These are phyloP conservation scores for Houttuynia cordata DNA, from an alignment of 164 flowering plant species.

Conservation along the genomic window DNA sequence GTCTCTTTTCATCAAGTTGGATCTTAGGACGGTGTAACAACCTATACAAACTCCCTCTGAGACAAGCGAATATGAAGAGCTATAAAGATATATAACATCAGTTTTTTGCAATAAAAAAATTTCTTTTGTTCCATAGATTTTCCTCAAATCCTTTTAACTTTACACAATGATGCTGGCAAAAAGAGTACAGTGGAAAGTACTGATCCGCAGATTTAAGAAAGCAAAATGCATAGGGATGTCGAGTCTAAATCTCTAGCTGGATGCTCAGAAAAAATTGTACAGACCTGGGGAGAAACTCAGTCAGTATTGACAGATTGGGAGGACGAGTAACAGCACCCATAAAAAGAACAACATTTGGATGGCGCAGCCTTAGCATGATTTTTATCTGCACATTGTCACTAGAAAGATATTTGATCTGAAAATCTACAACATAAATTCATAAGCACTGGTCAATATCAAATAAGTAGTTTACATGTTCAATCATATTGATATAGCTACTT, in stretches of 20 bases:
- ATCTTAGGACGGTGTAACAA: conserved; percentile 67
- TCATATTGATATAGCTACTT: conserved; percentile 13
- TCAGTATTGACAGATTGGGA: conserved; percentile 87
- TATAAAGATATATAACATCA: too few relatives aligned
- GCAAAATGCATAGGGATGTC: not conserved
- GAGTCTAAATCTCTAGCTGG: not conserved
- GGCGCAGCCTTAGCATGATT: conserved; percentile 87
- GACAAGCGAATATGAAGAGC: conserved; percentile 5
- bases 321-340: conserved; percentile 98
- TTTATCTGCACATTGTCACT: conserved; percentile 44
- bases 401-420: conserved; percentile 4
- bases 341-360: conserved; percentile 97
- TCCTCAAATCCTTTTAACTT: not conserved
- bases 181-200: not conserved
- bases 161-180: not conserved
- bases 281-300: conserved; percentile 90
- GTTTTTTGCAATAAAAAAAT: too few relatives aligned
- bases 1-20: conserved; percentile 75
- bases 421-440: not conserved
- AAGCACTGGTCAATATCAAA: not conserved
- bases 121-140: too few relatives aligned
- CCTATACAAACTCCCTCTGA: conserved; percentile 93
- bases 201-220: not conserved
- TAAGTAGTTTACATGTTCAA: not conserved
- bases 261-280: not conserved